Conservation (phyloP, 2,329 filamentous ascomycete genomes). For the Cladosporium sp. region DNA sequence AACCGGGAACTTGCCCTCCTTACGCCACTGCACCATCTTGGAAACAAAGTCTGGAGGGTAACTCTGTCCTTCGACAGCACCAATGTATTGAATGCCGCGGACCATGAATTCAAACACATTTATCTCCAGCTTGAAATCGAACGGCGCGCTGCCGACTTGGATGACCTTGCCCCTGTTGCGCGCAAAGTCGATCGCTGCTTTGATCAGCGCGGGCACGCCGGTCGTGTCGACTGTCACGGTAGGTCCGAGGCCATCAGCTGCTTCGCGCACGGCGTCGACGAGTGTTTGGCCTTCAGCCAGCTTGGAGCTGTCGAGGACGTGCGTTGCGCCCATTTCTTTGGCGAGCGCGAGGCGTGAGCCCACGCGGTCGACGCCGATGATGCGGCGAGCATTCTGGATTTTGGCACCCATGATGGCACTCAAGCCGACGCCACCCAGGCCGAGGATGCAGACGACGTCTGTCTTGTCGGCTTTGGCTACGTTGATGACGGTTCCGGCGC, state of each 20-base stretch:
- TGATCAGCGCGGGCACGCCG: slow-evolving; percentile 47
- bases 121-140: slow-evolving; percentile 47
- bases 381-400: slow-evolving; percentile 42
- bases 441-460: slow-evolving; percentile 47
- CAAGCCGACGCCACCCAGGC: slow-evolving; percentile 52
- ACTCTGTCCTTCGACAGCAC: slow-evolving; percentile 52
- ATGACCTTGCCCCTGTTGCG: slow-evolving; percentile 52
- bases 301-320: slow-evolving; percentile 42
- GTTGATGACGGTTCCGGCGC: slow-evolving; percentile 46
- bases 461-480: slow-evolving; percentile 41
- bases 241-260: slow-evolving; percentile 44
- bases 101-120: slow-evolving; percentile 51
- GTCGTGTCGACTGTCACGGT: slow-evolving; percentile 55
- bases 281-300: slow-evolving; percentile 39
- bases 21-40: slow-evolving; percentile 53
- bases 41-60: slow-evolving; percentile 48
- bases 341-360: slow-evolving; percentile 42
- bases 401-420: slow-evolving; percentile 53
- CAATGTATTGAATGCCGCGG: slow-evolving; percentile 51
- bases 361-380: slow-evolving; percentile 48
- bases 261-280: slow-evolving; percentile 39
- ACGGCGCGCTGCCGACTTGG: slow-evolving; percentile 53
- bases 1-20: slow-evolving; percentile 51
- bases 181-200: slow-evolving; percentile 47
- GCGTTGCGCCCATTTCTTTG: slow-evolving; percentile 45